A percentile compares a stretch with the other conserved stretches of the same genome.
phyloP scores from a whole-genome alignment of 768 basidiomycete genomes.

The Tubosaeta brunneosetosa region DNA sequence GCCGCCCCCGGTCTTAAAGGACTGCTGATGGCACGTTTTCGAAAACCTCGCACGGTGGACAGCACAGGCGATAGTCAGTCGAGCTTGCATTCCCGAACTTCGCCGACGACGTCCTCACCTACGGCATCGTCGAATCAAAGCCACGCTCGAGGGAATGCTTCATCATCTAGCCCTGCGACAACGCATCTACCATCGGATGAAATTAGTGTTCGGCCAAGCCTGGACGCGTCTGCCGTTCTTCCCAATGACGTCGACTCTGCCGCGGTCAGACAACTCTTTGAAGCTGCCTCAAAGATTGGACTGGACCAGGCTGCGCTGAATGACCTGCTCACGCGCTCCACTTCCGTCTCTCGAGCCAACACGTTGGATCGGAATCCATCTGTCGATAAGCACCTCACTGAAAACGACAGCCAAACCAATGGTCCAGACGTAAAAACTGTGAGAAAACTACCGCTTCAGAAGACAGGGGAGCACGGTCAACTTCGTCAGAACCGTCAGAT shows the following conservation, averaged over 20 bases:
- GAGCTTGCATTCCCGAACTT: constrained; percentile 26
- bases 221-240: constrained; percentile 23
- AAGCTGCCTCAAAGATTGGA: constrained; percentile 70
- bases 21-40: constrained; percentile 79
- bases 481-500: constrained; percentile 29
- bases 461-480: constrained; percentile 22
- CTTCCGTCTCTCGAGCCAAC: constrained; percentile 51
- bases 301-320: constrained; percentile 68
- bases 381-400: constrained; percentile 24
- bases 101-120: constrained; percentile 34
- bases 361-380: constrained; percentile 10
- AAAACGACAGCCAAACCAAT: constrained; percentile 30
- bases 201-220: constrained; percentile 16
- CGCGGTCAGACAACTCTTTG: constrained; percentile 68
- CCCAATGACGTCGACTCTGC: constrained; percentile 37
- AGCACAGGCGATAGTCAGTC: constrained; percentile 26
- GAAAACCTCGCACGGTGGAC: constrained; percentile 35
- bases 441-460: constrained; percentile 25
- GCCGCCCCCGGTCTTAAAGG: constrained; percentile 72
- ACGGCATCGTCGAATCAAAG: constrained; percentile 32
- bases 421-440: constrained; percentile 22
- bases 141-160: constrained; percentile 30
- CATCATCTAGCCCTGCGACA: constrained; percentile 19
- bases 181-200: constrained; percentile 9
- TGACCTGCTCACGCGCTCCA: constrained; percentile 67